These are phyloP conservation scores for Zelonia costaricensis DNA, from an alignment of 208 protist genomes.

Conservation along the genomic window DNA sequence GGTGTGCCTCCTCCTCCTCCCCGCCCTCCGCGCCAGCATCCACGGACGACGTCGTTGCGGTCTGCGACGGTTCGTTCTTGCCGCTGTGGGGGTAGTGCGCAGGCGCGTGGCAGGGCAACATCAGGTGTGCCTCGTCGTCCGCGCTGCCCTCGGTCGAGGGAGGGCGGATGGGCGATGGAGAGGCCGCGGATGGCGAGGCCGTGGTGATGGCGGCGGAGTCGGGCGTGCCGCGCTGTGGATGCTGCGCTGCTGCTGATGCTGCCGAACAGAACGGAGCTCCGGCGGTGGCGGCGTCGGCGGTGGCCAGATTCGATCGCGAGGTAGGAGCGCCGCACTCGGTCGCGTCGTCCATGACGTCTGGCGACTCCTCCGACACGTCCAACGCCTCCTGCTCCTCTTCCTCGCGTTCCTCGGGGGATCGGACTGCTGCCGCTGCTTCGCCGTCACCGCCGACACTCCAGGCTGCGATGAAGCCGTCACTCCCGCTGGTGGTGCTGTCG, in stretches of 20 bases:
- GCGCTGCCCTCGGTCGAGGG: background rate
- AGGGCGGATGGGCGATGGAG: slow-evolving; percentile 12
- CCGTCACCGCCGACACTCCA: too few species aligned
- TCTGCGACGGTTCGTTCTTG: background rate
- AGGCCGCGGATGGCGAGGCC: background rate
- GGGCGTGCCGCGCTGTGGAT: too few species aligned
- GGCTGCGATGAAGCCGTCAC: too few species aligned
- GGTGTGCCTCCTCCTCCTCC: slow-evolving; percentile 11
- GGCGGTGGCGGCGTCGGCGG: background rate
- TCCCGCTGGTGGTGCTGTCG: too few species aligned
- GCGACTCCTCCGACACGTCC: too few species aligned
- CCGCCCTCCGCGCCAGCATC: too few species aligned
- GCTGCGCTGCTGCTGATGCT: background rate
- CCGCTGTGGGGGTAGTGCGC: background rate
- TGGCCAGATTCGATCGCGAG: background rate
- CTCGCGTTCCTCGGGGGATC: too few species aligned
- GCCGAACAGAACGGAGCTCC: background rate
- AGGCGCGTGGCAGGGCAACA: background rate
- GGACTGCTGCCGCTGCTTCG: too few species aligned
- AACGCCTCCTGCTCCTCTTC: too few species aligned
- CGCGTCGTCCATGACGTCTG: too few species aligned
- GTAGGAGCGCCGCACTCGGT: too few species aligned
- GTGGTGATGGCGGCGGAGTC: background rate
- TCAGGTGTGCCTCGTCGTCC: slow-evolving; percentile 6
- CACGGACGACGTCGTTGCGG: background rate